A percentile compares a stretch with the other conserved stretches of the same genome.
Conservation (phyloP, 2,329 filamentous ascomycete species). For the Cercospora janseana region DNA sequence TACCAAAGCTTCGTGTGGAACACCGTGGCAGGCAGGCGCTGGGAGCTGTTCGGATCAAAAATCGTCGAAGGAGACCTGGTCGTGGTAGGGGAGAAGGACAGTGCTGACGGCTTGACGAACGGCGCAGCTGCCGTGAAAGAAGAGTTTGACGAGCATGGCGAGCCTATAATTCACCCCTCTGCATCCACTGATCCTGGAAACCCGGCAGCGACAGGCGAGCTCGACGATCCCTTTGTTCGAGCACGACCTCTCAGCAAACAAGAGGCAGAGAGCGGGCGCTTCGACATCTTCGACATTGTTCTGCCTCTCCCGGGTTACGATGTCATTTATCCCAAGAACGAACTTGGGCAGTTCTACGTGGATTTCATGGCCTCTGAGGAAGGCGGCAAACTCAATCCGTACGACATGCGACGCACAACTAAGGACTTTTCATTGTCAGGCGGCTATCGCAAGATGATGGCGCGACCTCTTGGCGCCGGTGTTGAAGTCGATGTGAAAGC, state of each 20-base stretch:
- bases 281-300: conserved; percentile 82
- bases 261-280: conserved; percentile 75
- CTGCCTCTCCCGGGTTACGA: conserved; percentile 91
- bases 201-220: conserved; percentile 44
- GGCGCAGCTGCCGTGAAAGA: conserved; percentile 38
- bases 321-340: conserved; percentile 80
- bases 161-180: conserved; percentile 63
- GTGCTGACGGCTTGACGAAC: conserved; percentile 40
- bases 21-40: conserved; percentile 74
- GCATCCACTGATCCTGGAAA: conserved; percentile 18
- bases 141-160: conserved; percentile 59
- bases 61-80: conserved; percentile 86
- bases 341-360: conserved; percentile 77
- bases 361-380: conserved; percentile 78
- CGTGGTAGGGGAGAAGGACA: conserved; percentile 59
- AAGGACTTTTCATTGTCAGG: conserved; percentile 87
- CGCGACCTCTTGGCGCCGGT: conserved; percentile 57
- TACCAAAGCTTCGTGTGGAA: conserved; percentile 98
- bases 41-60: conserved; percentile 67
- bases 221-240: conserved; percentile 60
- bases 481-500: conserved; percentile 65
- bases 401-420: conserved; percentile 80
- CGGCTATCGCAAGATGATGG: conserved; percentile 80
- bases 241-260: conserved; percentile 71
- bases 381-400: conserved; percentile 76